A percentile compares a stretch with the other conserved stretches of the same genome.
Evolutionary conservation across 2,329 filamentous ascomycete species (phyloP).

Genomic region (Aspergillus versicolor): DNA sequence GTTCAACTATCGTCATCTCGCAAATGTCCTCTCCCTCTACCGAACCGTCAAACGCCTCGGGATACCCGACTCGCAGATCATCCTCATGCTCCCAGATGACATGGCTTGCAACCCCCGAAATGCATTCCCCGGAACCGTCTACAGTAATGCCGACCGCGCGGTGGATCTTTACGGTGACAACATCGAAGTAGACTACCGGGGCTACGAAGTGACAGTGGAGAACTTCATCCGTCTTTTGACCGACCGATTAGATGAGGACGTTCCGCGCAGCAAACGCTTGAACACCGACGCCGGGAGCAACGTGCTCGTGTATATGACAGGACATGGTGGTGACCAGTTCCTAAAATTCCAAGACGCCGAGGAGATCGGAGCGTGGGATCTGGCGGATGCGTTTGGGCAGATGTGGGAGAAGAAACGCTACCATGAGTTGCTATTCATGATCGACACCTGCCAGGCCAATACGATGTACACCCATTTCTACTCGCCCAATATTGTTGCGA

Average conservation of each 20-base stretch:
- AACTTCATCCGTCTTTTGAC: slow-evolving; percentile 96
- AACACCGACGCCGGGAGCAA: slow-evolving; percentile 95
- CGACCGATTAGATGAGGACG: slow-evolving; percentile 89
- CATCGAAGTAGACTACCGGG: slow-evolving; percentile 97
- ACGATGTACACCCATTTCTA: slow-evolving; percentile 99
- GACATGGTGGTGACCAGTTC: slow-evolving; percentile 96
- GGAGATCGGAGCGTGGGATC: slow-evolving; percentile 93
- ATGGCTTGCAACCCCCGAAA: slow-evolving; percentile 99
- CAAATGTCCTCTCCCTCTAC: slow-evolving; percentile 96
- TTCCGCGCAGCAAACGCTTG: slow-evolving; percentile 89
- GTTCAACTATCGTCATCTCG: slow-evolving; percentile 99
- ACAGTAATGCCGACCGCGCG: slow-evolving; percentile 94
- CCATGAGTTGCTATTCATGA: slow-evolving; percentile 98
- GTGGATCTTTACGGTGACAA: slow-evolving; percentile 97
- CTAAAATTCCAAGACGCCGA: slow-evolving; percentile 98
- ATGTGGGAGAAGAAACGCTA: slow-evolving; percentile 99
- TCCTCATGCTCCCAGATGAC: slow-evolving; percentile 99
- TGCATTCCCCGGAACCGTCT: slow-evolving; percentile 94
- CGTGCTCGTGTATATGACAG: slow-evolving; percentile 98
- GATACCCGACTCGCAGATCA: slow-evolving; percentile 97
- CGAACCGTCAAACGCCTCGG: slow-evolving; percentile 96
- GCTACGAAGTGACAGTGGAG: slow-evolving; percentile 98
- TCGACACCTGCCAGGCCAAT: slow-evolving; percentile 98
- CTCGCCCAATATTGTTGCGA: slow-evolving; percentile 96
- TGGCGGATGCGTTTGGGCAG: slow-evolving; percentile 96